phyloP scores from a whole-genome alignment of 768 basidiomycete species.

The Termitomyces sp. region DNA sequence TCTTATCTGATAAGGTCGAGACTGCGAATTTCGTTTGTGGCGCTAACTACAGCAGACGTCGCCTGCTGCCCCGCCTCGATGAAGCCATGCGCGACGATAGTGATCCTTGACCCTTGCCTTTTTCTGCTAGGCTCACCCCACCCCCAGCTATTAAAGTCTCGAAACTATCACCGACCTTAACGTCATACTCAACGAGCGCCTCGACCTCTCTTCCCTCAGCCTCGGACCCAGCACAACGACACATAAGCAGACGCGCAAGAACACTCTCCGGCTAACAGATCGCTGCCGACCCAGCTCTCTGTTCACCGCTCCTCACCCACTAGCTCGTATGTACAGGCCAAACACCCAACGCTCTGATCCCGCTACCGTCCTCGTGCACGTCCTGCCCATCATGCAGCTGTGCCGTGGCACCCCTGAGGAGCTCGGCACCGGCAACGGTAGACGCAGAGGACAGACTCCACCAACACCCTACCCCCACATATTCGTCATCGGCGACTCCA shows the following conservation, averaged over 20 bases:
- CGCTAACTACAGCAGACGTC: constrained; percentile 2
- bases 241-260: constrained; percentile 1
- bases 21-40: constrained; percentile 20
- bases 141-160: constrained; percentile 33
- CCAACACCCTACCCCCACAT: constrained; percentile 43
- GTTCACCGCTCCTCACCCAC: not conserved
- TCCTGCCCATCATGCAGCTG: constrained; percentile 52
- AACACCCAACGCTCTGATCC: constrained; percentile 45
- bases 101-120: not conserved
- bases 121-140: not conserved
- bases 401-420: not conserved
- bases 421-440: no score
- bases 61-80: constrained; percentile 9
- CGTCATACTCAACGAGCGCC: constrained; percentile 49
- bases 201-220: constrained; percentile 37
- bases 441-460: no score
- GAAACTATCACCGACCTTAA: constrained; percentile 35
- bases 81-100: constrained; percentile 3
- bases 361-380: constrained; percentile 34
- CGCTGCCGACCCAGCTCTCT: constrained; percentile 29
- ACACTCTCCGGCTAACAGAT: constrained; percentile 44
- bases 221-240: not conserved
- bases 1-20: constrained; percentile 1
- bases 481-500: constrained; percentile 59
- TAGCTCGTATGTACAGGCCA: constrained; percentile 63